Base-by-base conservation (phyloP, 352 stramenopile species). In the Phytophthora palmivora region DNA sequence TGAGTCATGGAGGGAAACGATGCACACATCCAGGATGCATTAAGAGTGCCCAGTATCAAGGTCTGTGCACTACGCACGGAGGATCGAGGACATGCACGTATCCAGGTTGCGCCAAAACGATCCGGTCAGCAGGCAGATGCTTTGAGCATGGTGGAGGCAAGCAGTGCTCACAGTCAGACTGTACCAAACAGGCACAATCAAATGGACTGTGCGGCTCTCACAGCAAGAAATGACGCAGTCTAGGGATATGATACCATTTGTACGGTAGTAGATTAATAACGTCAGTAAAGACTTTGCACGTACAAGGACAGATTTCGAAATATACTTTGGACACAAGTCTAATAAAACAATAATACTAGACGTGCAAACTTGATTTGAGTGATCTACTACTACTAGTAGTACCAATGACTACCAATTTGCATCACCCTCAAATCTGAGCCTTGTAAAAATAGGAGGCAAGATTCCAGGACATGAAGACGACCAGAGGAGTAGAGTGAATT, bases 101-200 rank as follows among this genome's bases (percentile, higher is more conserved):
- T 33, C 50, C 50, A n/a, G 43, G 10, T 5, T 67, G 58, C 21
- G 32, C 22, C 10, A 67, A 62, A 19, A 62, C 41, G 33, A 34
- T 59, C 15, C 58, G 58, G 9, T 67, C 58, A 26, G 34, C 26
- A 33, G 58, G 58, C 0, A 67, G 16, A 24, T 67, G 58, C 43
- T 67, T 67, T 24, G 50, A 67, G 19, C 58, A 67, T 9, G 58
- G 58, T 3, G 58, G 58, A 41, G 58, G 58, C 5, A 67, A 62
- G 15, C 50, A 60, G 11, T 67, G 50, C 14, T 44, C 50, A 4
- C 42, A 46, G 7, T 34, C 15, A 8, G 58, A 41, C 15, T 67
- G 58, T 26, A 26, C 18, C 28, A 67, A 56, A 15, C 50, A 49
- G 36, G 58, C 43, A 10, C 50, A 58, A 37, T 32, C 28, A 2